These are phyloP conservation scores for Termitomyces eurrhizus DNA, from an alignment of 768 basidiomycete species.

Conservation along the genomic window DNA sequence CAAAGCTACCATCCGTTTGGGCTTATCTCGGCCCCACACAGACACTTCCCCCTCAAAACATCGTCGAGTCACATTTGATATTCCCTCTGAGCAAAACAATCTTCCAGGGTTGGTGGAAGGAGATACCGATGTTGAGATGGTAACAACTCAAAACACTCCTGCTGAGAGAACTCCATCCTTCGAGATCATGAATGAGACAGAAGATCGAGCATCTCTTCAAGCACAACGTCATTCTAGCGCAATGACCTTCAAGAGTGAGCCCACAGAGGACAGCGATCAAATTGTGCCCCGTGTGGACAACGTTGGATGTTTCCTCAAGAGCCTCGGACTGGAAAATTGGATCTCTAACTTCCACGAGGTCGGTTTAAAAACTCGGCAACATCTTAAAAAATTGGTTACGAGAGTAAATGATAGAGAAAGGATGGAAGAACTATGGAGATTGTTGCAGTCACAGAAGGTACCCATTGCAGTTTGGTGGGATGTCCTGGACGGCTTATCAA, in stretches of 20 bases:
- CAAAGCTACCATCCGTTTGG: background rate
- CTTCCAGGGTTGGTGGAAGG: background rate
- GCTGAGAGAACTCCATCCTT: background rate
- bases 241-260: slow-evolving; percentile 1
- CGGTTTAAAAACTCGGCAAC: background rate
- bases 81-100: background rate
- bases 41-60: background rate
- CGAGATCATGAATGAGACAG: background rate
- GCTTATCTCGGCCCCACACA: background rate
- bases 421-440: slow-evolving; percentile 6
- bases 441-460: slow-evolving; percentile 5
- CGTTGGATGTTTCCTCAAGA: background rate
- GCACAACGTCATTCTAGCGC: background rate
- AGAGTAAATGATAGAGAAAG: slow-evolving; percentile 2
- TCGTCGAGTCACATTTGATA: background rate
- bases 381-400: background rate
- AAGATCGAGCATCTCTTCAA: background rate
- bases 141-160: background rate
- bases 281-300: background rate
- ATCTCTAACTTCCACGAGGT: background rate
- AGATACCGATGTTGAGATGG: background rate
- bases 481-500: background rate
- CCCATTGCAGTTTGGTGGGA: slow-evolving; percentile 10
- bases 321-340: background rate
- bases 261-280: background rate